Percentiles rank a stretch among this genome's conserved stretches.
Evolutionary conservation across 192 early-diverging fungal species (phyloP).

Genomic region (Podila clonocystis): DNA sequence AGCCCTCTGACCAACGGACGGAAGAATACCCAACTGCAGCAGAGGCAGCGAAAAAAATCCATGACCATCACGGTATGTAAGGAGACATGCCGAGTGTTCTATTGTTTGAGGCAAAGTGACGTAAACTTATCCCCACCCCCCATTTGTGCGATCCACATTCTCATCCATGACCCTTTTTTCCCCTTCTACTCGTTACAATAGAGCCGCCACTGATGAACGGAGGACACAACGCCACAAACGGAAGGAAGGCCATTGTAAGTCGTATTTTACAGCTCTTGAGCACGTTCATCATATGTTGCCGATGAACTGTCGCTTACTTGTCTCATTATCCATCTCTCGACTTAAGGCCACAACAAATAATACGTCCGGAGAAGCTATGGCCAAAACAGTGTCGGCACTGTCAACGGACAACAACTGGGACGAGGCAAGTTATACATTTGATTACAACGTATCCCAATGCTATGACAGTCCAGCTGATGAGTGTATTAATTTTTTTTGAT

Average conservation of each 20-base stretch:
- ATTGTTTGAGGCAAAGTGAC: neutral
- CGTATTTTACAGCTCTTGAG: no score
- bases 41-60: conserved; percentile 42
- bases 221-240: no score
- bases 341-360: conserved; percentile 4
- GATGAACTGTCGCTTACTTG: no score
- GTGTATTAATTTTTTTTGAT: neutral
- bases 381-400: conserved; percentile 33
- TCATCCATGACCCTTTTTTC: no score
- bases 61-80: conserved; percentile 33
- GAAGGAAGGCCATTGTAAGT: no score
- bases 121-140: neutral
- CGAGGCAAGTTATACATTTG: conserved; percentile 18
- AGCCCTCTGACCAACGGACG: conserved; percentile 14
- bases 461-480: neutral
- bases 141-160: neutral
- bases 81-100: neutral
- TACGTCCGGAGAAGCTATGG: conserved; percentile 35
- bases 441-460: neutral
- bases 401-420: conserved; percentile 47
- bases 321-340: no score
- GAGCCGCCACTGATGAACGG: no score
- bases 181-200: no score
- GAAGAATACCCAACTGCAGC: conserved; percentile 51
- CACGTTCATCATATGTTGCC: no score